These are phyloP conservation scores for Castanea sativa DNA, from an alignment of 306 rosid species.

Conservation along the genomic window DNA sequence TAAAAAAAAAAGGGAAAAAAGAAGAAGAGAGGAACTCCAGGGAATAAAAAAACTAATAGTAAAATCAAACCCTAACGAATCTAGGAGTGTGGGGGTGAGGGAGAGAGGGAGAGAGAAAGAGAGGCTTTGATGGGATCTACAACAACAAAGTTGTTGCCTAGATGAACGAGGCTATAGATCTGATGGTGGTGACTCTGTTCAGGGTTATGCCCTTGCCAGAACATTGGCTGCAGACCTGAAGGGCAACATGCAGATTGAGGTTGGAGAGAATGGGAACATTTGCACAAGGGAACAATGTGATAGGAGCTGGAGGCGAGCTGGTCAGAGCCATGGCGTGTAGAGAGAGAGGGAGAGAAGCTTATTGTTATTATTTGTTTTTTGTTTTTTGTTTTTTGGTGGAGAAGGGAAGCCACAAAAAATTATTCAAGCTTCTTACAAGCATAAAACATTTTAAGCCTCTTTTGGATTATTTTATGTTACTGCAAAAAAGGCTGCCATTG, in stretches of 20 bases:
- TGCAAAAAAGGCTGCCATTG: too few relatives aligned
- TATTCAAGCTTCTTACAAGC: too few relatives aligned
- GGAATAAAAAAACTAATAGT: background rate
- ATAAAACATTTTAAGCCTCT: too few relatives aligned
- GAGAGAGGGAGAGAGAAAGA: background rate
- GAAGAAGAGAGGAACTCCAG: background rate
- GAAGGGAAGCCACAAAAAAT: too few relatives aligned
- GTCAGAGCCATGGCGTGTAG: slow-evolving; percentile 17
- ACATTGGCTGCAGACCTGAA: background rate
- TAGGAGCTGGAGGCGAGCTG: slow-evolving; percentile 43
- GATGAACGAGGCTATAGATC: slow-evolving; percentile 40
- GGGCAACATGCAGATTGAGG: background rate
- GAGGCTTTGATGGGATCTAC: slow-evolving; percentile 37
- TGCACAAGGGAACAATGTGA: slow-evolving; percentile 3
- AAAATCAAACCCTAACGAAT: slow-evolving; percentile 25
- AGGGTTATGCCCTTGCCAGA: slow-evolving; percentile 14
- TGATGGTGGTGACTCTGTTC: slow-evolving; percentile 32
- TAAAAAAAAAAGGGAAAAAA: background rate
- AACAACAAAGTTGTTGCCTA: slow-evolving; percentile 38
- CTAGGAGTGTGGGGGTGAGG: too few relatives aligned
- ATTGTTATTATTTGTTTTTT: too few relatives aligned
- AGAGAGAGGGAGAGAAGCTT: slow-evolving; percentile 3
- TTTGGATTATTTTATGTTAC: too few relatives aligned
- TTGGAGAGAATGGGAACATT: background rate
- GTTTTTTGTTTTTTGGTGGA: too few relatives aligned